Evolutionary conservation across 1,284 basidiomycete genomes (phyloP).

Genomic region (Ceratobasidium sp.): DNA sequence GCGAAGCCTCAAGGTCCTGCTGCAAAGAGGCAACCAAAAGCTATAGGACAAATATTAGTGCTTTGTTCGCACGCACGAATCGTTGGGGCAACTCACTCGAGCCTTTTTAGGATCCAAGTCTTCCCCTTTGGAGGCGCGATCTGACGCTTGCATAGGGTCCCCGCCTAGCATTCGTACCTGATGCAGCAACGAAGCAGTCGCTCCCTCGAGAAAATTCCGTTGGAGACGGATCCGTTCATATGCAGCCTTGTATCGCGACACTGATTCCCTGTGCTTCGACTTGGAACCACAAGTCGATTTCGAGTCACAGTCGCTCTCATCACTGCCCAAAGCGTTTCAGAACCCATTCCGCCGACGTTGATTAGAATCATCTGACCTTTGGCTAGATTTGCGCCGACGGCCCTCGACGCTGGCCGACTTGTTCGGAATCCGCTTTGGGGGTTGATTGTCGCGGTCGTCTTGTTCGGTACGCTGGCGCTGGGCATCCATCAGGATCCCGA

Average conservation of each 20-base stretch:
- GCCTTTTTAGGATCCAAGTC: slow-evolving; percentile 18
- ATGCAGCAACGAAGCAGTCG: slow-evolving; percentile 19
- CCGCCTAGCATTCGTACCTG: slow-evolving; percentile 31
- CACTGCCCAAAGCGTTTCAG: slow-evolving; percentile 9
- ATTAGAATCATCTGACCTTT: slow-evolving; percentile 19
- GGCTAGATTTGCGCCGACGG: slow-evolving; percentile 23
- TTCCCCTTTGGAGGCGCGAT: slow-evolving; percentile 23
- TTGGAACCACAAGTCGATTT: background rate
- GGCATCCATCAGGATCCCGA: slow-evolving; percentile 9
- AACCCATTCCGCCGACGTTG: background rate
- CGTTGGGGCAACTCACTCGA: slow-evolving; percentile 19
- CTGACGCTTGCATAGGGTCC: slow-evolving; percentile 28
- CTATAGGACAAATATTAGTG: background rate
- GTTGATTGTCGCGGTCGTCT: background rate
- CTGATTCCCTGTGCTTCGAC: slow-evolving; percentile 3
- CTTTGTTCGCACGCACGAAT: background rate
- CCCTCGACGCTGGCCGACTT: slow-evolving; percentile 6
- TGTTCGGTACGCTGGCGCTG: slow-evolving; percentile 25
- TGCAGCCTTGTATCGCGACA: slow-evolving; percentile 27
- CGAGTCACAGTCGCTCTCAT: slow-evolving; percentile 14
- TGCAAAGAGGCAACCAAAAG: slow-evolving; percentile 23
- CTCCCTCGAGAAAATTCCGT: slow-evolving; percentile 15
- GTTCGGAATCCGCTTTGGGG: background rate
- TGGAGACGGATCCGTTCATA: slow-evolving; percentile 29
- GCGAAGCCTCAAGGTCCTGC: slow-evolving; percentile 10